Conservation (phyloP, 495 filamentous ascomycete genomes). For the Xylaria cubensis region DNA sequence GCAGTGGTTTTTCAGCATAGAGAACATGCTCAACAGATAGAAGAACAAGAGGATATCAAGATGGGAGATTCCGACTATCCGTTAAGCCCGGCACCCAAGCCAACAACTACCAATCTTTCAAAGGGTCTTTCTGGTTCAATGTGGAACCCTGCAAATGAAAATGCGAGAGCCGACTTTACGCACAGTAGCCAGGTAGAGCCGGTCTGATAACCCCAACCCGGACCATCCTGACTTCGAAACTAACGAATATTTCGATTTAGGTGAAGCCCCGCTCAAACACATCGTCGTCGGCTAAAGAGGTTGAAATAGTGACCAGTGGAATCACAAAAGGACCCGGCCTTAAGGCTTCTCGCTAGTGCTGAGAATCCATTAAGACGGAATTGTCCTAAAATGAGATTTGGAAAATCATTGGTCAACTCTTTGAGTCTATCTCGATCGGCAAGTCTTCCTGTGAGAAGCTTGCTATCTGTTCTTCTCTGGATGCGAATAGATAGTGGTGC, state of each 20-base stretch:
- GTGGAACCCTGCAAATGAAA: slow-evolving; percentile 22
- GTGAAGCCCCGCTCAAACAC: neutral
- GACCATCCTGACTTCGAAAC: neutral
- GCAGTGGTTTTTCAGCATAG: too few species aligned
- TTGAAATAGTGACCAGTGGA: slow-evolving; percentile 28
- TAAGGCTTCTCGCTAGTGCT: slow-evolving; percentile 29
- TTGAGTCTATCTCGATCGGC: neutral
- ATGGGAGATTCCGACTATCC: neutral
- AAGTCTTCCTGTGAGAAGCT: neutral
- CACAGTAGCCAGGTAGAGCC: neutral
- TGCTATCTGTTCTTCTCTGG: neutral
- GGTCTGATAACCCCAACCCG: neutral
- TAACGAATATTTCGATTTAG: neutral
- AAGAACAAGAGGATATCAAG: slow-evolving; percentile 10
- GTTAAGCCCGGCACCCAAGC: neutral
- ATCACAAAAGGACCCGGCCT: slow-evolving; percentile 30
- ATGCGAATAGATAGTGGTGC: neutral
- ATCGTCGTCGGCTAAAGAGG: neutral
- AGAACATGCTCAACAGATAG: neutral
- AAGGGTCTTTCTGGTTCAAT: slow-evolving; percentile 20
- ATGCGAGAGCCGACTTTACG: neutral
- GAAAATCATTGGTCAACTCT: neutral
- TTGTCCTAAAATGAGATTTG: neutral
- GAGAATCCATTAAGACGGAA: neutral
- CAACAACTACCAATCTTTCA: neutral